Evolutionary conservation across 1,139 yeast species (phyloP), one percentile per base, ranked within the genome.

Genomic region (Saccharomyces pastorianus): DNA sequence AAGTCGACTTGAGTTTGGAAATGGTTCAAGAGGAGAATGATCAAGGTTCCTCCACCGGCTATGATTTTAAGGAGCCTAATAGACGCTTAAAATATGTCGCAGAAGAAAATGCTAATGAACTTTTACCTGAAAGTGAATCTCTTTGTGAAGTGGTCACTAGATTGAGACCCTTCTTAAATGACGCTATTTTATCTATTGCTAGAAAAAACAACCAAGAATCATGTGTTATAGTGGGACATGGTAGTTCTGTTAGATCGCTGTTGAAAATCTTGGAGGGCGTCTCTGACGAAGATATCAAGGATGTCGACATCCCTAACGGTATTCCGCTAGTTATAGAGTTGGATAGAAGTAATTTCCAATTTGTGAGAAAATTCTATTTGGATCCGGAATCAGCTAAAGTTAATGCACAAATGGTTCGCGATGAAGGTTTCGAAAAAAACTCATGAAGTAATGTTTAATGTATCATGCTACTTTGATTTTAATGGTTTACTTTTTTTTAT

Each of bases 261-360:
- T 74, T 85, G 53, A 85, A 85, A 63, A 73, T 81, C 51, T 64
- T 85, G 44, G 79, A 79, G 57, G 70, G 73, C 3, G 78, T 85
- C 3, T 75, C 80, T 48, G 88, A 84, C 62, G 76, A 76, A 14
- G 84, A 80, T 53, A 85, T 86, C 51, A 79, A 82, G 55, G 74
- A 78, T 51, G 77, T 86, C 51, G 85, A 86, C 65, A 84, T 85
- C 8, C 93, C 95, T 2, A 86, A 88, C 48, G 93, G 89, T 0
- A 81, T 85, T 9, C 95, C 93, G 5, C 71, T 85, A 55, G 80
- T 82, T 44, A 73, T 82, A 57, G 84, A 82, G 58, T 63, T 82
- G 38, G 72, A 64, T 31, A 63, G 79, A 58, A 76, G 76, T 44
- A 65, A 73, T 13, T 74, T 81, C 38, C 67, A 71, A 38, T 73